Base-by-base conservation (phyloP, 345 rosid genomes). In the Populus euphratica region DNA sequence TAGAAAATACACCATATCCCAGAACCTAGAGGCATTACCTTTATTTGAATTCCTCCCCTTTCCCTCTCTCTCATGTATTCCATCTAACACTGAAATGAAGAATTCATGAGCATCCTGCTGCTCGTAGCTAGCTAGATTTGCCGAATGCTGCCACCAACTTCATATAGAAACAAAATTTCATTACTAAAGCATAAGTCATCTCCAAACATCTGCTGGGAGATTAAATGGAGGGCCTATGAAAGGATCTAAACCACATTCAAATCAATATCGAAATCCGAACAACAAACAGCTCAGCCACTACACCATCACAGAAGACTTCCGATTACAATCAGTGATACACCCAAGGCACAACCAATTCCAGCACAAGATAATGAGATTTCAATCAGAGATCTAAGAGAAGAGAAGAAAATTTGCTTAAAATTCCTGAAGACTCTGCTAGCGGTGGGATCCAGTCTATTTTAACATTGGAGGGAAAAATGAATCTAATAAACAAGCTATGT, bases 51-150 rank as follows among this genome's bases (percentile, higher is more conserved):
- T 50, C 27, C 25, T 36, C 33, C 47, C 83, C 66, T 66, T 71
- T 65, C 72, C 77, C 62, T 68, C 80, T 68, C 25, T 81, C 64
- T 81, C 83, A 66, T 81, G 83, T 64, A 81, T 77, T 14, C 70
- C 77, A 47, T 72, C 83, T 69, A 81, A 76, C 69, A 81, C 39
- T 62, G 83, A 76, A 61, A 81, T 81, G 83, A 81, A 81, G 79
- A 81, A 76, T 68, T 81, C 83, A 36, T 81, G 83, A 73, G 83
- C 83, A 76, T 81, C 83, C 70, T 81, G 83, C 70, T 81, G 74
- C 67, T 81, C 83, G 44, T 81, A 81, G 35, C 83, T 67, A 56
- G 83, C 83, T 43, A 81, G 80, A 77, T 81, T 81, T 59, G 80
- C 54, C 8, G 80, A 76, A 77, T 81, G 80, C 74, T 77, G 83